Evolutionary conservation across 208 protist genomes (phyloP).

Genomic region (Acanthamoeba healyi): DNA sequence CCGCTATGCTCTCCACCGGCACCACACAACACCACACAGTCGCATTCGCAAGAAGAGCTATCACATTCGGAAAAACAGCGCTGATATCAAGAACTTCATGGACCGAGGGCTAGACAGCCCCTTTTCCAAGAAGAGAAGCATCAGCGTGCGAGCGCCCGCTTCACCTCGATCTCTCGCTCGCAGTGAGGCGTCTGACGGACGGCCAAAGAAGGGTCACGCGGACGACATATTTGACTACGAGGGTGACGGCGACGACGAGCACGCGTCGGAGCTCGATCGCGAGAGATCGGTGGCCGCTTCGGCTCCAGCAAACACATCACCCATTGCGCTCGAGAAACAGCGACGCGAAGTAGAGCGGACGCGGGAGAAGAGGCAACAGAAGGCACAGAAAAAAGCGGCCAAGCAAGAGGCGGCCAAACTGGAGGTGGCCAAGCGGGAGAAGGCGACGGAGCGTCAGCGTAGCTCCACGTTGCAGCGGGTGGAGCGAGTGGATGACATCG

Average conservation of each 20-base stretch:
- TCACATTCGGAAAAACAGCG: constrained; percentile 53
- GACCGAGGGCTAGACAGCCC: constrained; percentile 36
- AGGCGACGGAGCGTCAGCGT: background rate
- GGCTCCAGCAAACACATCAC: background rate
- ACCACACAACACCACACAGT: background rate
- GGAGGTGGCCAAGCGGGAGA: background rate
- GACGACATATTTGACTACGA: constrained; percentile 48
- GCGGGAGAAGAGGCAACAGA: background rate
- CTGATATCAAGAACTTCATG: constrained; percentile 3
- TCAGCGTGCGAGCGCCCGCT: background rate
- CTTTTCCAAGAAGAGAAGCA: constrained; percentile 21
- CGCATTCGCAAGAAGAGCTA: constrained; percentile 35
- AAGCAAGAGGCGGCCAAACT: no score
- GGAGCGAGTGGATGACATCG: constrained; percentile 37
- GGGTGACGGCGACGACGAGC: background rate
- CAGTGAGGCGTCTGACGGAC: background rate
- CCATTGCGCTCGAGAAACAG: background rate
- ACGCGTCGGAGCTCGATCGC: background rate
- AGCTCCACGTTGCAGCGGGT: background rate
- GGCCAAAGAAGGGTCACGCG: background rate
- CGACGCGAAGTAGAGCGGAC: background rate
- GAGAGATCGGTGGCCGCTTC: background rate
- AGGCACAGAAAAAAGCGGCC: background rate
- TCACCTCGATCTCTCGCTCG: background rate
- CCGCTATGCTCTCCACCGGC: no score